Percentiles rank a stretch among this genome's conserved stretches.
phyloP scores from a whole-genome alignment of 306 rosid species.

The Cicer judaicum region DNA sequence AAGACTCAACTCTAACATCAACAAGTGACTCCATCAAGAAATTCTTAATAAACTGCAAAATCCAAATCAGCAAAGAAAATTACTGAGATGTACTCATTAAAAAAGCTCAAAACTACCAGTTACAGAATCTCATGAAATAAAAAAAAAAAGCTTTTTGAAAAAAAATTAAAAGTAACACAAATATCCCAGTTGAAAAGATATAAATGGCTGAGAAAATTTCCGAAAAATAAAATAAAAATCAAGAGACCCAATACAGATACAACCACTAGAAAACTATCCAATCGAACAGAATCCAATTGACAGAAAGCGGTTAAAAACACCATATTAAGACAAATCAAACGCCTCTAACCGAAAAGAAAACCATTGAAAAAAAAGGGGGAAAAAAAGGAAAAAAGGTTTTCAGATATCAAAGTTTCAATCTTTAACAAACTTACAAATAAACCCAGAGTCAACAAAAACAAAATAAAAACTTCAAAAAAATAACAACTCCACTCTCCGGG shows the following conservation, averaged over 20 bases:
- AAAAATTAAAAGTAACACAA: constrained; percentile 11
- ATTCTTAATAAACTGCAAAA: constrained; percentile 46
- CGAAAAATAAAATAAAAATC: constrained; percentile 34
- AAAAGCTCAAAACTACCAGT: constrained; percentile 39
- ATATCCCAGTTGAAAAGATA: constrained; percentile 18
- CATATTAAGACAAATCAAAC: not conserved
- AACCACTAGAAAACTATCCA: constrained; percentile 42
- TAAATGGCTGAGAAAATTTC: constrained; percentile 48
- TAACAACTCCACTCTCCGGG: constrained; percentile 23
- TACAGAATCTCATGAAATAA: constrained; percentile 46
- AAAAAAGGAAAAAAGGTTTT: constrained; percentile 43
- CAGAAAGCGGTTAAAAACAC: constrained; percentile 17
- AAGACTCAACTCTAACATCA: constrained; percentile 53
- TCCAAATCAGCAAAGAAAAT: constrained; percentile 51
- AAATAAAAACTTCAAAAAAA: constrained; percentile 28
- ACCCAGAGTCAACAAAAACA: constrained; percentile 36
- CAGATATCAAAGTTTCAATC: constrained; percentile 29
- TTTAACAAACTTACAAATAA: constrained; percentile 33
- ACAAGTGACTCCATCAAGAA: constrained; percentile 64
- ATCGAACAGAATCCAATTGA: constrained; percentile 47
- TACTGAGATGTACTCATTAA: constrained; percentile 34
- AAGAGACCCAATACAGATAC: constrained; percentile 39
- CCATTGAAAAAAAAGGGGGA: not conserved
- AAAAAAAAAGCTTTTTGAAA: not conserved
- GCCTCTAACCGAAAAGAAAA: constrained; percentile 32